phyloP scores from a whole-genome alignment of 352 stramenopile genomes.

The Sclerospora graminicola region DNA sequence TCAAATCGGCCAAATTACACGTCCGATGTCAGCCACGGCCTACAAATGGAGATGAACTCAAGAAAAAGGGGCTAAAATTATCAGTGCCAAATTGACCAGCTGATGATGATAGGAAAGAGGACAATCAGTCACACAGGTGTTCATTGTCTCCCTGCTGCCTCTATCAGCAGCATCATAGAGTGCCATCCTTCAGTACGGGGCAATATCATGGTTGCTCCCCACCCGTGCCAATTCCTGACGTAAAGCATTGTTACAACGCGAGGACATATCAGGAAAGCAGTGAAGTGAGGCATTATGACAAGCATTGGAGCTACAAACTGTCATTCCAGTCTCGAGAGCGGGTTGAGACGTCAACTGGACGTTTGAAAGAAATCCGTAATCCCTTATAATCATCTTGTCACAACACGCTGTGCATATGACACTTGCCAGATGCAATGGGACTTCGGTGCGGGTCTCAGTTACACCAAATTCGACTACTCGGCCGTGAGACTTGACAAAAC shows the following conservation, averaged over 20 bases:
- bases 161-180: slow-evolving; percentile 14
- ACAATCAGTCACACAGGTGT: background rate
- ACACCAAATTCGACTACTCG: too few species aligned
- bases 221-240: slow-evolving; percentile 34
- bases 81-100: slow-evolving; percentile 1
- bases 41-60: slow-evolving; percentile 13
- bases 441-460: slow-evolving; percentile 60
- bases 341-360: too few species aligned
- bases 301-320: slow-evolving; percentile 69
- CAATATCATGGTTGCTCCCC: background rate
- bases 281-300: slow-evolving; percentile 43
- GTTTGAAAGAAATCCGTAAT: too few species aligned
- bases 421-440: slow-evolving; percentile 48
- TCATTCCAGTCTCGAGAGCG: slow-evolving; percentile 53
- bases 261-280: slow-evolving; percentile 34
- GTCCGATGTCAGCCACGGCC: too few species aligned
- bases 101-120: slow-evolving; percentile 8
- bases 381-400: too few species aligned
- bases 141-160: too few species aligned
- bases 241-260: slow-evolving; percentile 6
- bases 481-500: too few species aligned
- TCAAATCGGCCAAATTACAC: too few species aligned
- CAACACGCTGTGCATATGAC: slow-evolving; percentile 33
- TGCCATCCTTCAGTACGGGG: slow-evolving; percentile 23
- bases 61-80: slow-evolving; percentile 4